Percentiles rank a stretch among this genome's conserved stretches.
These are phyloP conservation scores for Ophiostoma pallidulum DNA, from an alignment of 2,329 filamentous ascomycete genomes.

Conservation along the genomic window DNA sequence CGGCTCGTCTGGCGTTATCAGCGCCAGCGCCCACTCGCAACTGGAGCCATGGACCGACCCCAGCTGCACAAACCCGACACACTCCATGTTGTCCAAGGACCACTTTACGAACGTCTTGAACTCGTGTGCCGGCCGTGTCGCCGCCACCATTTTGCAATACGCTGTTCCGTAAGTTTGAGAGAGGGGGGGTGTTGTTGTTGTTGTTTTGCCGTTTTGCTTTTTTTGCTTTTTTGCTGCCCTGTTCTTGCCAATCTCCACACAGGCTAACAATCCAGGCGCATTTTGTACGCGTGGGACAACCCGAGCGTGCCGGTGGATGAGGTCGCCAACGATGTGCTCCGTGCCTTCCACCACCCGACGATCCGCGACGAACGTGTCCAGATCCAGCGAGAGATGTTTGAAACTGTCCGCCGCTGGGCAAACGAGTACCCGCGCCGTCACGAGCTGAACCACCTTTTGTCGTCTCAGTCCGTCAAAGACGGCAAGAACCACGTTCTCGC, in stretches of 20 bases:
- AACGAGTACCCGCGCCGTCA: constrained; percentile 57
- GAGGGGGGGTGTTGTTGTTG: too few species aligned
- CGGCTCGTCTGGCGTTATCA: constrained; percentile 65
- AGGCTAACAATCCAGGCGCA: constrained; percentile 39
- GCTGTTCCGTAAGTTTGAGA: constrained; percentile 64
- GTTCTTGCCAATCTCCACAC: neutral
- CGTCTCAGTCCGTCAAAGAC: constrained; percentile 69
- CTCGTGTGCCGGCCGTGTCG: constrained; percentile 64
- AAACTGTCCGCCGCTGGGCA: constrained; percentile 73
- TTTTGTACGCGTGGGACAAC: constrained; percentile 92
- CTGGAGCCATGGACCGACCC: constrained; percentile 73
- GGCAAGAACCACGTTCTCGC: constrained; percentile 67
- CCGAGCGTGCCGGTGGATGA: constrained; percentile 72
- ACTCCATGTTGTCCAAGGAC: constrained; percentile 76
- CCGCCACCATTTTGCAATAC: constrained; percentile 72
- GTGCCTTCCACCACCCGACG: constrained; percentile 85
- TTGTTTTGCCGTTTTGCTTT: neutral
- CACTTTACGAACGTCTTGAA: constrained; percentile 76
- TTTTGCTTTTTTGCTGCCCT: too few species aligned
- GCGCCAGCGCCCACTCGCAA: constrained; percentile 62
- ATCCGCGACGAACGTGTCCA: constrained; percentile 66
- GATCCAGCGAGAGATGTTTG: constrained; percentile 82
- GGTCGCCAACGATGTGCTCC: constrained; percentile 70
- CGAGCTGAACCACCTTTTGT: constrained; percentile 65
- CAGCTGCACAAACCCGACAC: constrained; percentile 65